phyloP scores from a whole-genome alignment of 2,329 filamentous ascomycete species.

The Pseudocercospora cruenta region DNA sequence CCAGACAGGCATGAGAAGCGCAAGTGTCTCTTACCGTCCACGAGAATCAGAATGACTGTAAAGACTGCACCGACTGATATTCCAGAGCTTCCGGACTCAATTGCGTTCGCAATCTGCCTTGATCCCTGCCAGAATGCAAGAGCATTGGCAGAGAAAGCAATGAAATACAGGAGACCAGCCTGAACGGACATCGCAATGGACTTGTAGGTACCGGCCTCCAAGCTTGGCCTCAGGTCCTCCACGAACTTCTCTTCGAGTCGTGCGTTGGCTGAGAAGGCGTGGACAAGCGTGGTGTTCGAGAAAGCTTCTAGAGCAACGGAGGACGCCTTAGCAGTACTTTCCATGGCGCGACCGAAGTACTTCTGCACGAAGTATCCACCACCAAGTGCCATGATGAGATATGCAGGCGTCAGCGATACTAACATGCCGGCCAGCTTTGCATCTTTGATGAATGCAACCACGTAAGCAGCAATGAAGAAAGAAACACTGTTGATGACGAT shows the following conservation, averaged over 20 bases:
- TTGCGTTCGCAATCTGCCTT: conserved; percentile 54
- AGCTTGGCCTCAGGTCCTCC: conserved; percentile 54
- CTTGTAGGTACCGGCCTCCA: conserved; percentile 61
- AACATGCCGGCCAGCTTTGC: conserved; percentile 66
- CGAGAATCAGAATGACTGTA: conserved; percentile 59
- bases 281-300: conserved; percentile 52
- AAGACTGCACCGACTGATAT: conserved; percentile 52
- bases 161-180: conserved; percentile 66
- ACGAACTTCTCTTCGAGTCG: conserved; percentile 65
- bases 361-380: conserved; percentile 60
- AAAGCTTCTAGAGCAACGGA: conserved; percentile 67
- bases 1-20: background rate
- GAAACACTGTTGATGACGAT: conserved; percentile 64
- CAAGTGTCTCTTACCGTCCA: conserved; percentile 45
- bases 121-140: conserved; percentile 71
- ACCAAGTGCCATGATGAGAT: conserved; percentile 61
- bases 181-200: conserved; percentile 60
- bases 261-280: conserved; percentile 58
- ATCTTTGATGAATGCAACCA: conserved; percentile 69
- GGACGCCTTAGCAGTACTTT: conserved; percentile 60
- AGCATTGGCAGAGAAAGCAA: conserved; percentile 68
- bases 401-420: conserved; percentile 65
- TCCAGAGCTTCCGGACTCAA: conserved; percentile 24
- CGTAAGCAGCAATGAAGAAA: conserved; percentile 69
- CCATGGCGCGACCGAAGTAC: conserved; percentile 55